Percentiles rank a stretch among this genome's conserved stretches.
Evolutionary conservation across 257 asterid species (phyloP).

Genomic region (Lycium ferocissimum): DNA sequence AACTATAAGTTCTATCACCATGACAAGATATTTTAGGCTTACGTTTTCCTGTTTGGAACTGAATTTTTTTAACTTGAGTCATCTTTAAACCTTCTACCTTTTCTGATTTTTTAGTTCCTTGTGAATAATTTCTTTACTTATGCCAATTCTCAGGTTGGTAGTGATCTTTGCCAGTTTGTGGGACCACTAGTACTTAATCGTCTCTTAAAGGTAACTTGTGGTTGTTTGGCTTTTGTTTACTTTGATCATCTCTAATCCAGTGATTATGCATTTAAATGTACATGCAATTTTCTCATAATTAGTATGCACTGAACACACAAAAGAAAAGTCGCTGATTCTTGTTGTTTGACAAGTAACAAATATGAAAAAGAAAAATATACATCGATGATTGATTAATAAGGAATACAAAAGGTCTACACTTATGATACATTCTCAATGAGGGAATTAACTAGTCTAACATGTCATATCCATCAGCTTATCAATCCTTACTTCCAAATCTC

Average conservation of each 20-base stretch:
- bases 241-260: background rate
- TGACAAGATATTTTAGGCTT: slow-evolving; percentile 18
- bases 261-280: background rate
- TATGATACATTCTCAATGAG: slow-evolving; percentile 23
- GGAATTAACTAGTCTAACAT: background rate
- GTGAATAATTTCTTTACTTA: slow-evolving; percentile 8
- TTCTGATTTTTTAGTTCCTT: background rate
- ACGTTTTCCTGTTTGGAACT: background rate
- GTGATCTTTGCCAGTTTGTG: slow-evolving; percentile 84
- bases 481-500: background rate
- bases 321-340: background rate
- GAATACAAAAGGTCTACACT: slow-evolving; percentile 5
- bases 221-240: slow-evolving; percentile 3
- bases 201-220: slow-evolving; percentile 66
- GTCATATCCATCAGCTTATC: background rate
- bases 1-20: background rate
- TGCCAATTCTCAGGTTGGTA: slow-evolving; percentile 63
- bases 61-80: slow-evolving; percentile 14
- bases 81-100: background rate
- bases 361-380: slow-evolving; percentile 1
- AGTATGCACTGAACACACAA: background rate
- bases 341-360: slow-evolving; percentile 1
- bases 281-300: background rate
- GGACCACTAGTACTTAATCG: slow-evolving; percentile 81
- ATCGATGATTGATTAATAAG: background rate